These are phyloP conservation scores for Coccomyxa sp. DNA, from an alignment of 139 green algal species.

Conservation along the genomic window DNA sequence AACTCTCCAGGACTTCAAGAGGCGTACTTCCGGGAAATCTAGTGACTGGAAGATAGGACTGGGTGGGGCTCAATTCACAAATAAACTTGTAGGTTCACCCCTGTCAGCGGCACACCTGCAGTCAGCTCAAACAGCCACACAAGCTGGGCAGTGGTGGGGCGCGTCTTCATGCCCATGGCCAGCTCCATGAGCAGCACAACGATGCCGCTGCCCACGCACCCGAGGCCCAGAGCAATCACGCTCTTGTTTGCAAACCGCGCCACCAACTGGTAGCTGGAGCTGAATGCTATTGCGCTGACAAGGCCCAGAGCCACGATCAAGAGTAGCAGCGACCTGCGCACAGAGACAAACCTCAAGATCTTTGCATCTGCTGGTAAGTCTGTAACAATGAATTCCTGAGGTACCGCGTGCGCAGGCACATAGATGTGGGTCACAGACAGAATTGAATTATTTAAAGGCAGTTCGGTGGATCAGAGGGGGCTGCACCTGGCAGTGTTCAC, in stretches of 20 bases:
- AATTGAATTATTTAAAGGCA: not conserved
- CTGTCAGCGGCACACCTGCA: not conserved
- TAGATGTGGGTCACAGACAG: not conserved
- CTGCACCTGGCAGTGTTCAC: not conserved
- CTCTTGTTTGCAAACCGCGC: slow-evolving; percentile 61
- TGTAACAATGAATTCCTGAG: no score
- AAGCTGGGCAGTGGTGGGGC: slow-evolving; percentile 27
- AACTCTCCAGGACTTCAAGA: no score
- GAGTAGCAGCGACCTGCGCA: slow-evolving; percentile 40
- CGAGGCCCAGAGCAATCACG: slow-evolving; percentile 65
- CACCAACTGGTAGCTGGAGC: slow-evolving; percentile 73
- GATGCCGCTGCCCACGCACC: slow-evolving; percentile 47
- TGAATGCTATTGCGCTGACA: slow-evolving; percentile 64
- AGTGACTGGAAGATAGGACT: no score
- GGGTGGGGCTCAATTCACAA: not conserved
- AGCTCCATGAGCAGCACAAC: slow-evolving; percentile 66
- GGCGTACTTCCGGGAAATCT: no score
- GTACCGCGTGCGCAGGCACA: no score
- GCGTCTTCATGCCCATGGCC: slow-evolving; percentile 17
- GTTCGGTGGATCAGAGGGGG: not conserved
- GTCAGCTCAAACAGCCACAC: slow-evolving; percentile 54
- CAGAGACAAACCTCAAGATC: not conserved
- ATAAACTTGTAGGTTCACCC: slow-evolving; percentile 9
- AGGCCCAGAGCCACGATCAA: slow-evolving; percentile 49
- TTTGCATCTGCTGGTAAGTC: not conserved